phyloP scores from a whole-genome alignment of 1,139 yeast species.

The Hyphopichia wangnamkhiaoensis region DNA sequence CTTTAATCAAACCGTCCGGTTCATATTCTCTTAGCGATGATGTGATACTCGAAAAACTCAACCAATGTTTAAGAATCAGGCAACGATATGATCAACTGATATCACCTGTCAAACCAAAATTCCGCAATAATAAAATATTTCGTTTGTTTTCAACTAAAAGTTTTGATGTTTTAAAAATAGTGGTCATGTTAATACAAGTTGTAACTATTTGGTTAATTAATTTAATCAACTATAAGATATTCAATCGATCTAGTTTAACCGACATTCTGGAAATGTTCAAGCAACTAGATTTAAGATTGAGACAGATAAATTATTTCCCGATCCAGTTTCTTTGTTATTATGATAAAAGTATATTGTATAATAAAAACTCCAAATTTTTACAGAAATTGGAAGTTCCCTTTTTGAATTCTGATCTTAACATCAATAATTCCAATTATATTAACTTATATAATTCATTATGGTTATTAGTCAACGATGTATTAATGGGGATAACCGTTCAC shows the following conservation, averaged over 20 bases:
- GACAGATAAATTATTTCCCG: constrained; percentile 80
- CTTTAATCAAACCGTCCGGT: constrained; percentile 5
- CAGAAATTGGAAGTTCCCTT: constrained; percentile 35
- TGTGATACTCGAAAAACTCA: constrained; percentile 33
- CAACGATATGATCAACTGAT: constrained; percentile 9
- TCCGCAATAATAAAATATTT: background rate
- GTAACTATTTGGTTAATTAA: constrained; percentile 17
- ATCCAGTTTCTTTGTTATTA: constrained; percentile 67
- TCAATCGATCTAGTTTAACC: constrained; percentile 21
- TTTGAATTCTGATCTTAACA: constrained; percentile 40
- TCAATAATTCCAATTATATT: constrained; percentile 73
- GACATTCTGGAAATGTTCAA: constrained; percentile 65
- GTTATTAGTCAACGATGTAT: constrained; percentile 80
- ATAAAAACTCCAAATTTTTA: constrained; percentile 22
- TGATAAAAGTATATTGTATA: constrained; percentile 32
- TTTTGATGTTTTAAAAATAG: background rate
- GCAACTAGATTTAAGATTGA: constrained; percentile 76
- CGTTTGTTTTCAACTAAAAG: background rate
- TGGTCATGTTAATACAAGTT: constrained; percentile 18
- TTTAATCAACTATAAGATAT: constrained; percentile 24
- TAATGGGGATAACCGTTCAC: constrained; percentile 69
- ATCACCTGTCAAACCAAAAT: background rate
- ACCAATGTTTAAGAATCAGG: constrained; percentile 29
- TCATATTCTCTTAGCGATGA: constrained; percentile 25
- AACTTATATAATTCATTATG: constrained; percentile 85